These are phyloP conservation scores for Jamesozyma lodderae DNA, from an alignment of 805 yeast genomes.

Conservation along the genomic window DNA sequence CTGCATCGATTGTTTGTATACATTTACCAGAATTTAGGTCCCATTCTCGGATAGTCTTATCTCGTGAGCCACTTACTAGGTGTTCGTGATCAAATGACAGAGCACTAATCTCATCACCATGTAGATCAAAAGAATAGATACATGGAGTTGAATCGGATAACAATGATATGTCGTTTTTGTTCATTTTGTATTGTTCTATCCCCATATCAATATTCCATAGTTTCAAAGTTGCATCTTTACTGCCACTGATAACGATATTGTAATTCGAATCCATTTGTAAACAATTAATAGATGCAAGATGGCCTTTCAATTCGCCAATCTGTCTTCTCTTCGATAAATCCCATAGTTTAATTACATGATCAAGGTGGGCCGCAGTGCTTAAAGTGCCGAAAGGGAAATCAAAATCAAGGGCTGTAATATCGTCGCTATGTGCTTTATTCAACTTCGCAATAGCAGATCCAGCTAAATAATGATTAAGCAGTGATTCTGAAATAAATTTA, in stretches of 20 bases:
- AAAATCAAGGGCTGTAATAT: slow-evolving; percentile 52
- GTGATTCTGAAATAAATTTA: slow-evolving; percentile 5
- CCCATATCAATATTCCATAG: slow-evolving; percentile 46
- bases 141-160: slow-evolving; percentile 28
- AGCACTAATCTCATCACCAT: slow-evolving; percentile 58
- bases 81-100: slow-evolving; percentile 43
- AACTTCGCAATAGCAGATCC: slow-evolving; percentile 46
- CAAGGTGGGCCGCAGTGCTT: slow-evolving; percentile 63
- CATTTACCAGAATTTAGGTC: slow-evolving; percentile 58
- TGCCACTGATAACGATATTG: slow-evolving; percentile 40
- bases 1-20: slow-evolving; percentile 57
- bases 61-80: slow-evolving; percentile 60
- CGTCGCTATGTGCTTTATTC: slow-evolving; percentile 42
- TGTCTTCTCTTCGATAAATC: slow-evolving; percentile 52
- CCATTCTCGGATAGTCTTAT: slow-evolving; percentile 69
- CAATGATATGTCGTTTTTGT: not conserved
- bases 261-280: slow-evolving; percentile 45
- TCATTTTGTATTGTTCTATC: slow-evolving; percentile 13
- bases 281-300: slow-evolving; percentile 49
- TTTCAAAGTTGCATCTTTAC: slow-evolving; percentile 53
- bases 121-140: slow-evolving; percentile 48
- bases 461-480: slow-evolving; percentile 5
- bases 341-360: slow-evolving; percentile 77
- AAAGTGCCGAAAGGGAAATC: slow-evolving; percentile 65
- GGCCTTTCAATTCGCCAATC: slow-evolving; percentile 53